Base-by-base conservation (phyloP, 179 eudicot species). In the Drosera spatulata region DNA sequence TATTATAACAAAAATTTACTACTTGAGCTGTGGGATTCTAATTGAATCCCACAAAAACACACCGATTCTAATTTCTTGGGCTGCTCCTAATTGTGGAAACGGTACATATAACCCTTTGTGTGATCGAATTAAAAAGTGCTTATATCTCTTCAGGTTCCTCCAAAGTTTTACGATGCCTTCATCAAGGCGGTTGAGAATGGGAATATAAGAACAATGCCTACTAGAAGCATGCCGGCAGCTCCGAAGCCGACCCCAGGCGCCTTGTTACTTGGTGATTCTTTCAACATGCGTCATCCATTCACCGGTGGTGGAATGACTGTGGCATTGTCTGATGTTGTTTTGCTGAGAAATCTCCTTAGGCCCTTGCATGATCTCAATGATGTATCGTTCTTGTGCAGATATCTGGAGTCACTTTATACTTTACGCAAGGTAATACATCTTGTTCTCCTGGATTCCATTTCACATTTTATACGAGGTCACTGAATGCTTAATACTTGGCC, bases 371-470 rank as follows among this genome's bases (percentile, higher is more conserved):
- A 68, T 65, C 57, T 75, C 11, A 64, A 43, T 45, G 65, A 75
- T 50, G 58, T 75, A 40, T 8, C 62, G 15, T 39, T 55, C 13
- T 70, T 75, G 9, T 63, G 67, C 67, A 57, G 53, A 11, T 66
- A 75, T 61, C 76, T 75, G 1, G 75, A 75, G 50, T 61, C 75
- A 3, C 71, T 75, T 51, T 75, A 75, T 73, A 75, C 79, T 48
- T 56, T 75, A 39, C 69, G 79, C 39, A 75, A 71, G 75, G 79
- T 75, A 39, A 50, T 33, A 3, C 39, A 5, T 43, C 0, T 10
- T 33, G 13, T 7, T 15, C 13, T 7, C 4, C 12, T 37, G 5
- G 14, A 10, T 50, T 8, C 50, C 38, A 46, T 4, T 14, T 15
- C 15, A 12, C 37, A 4, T 45, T 15, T 5, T 7, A 3, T 60